Evolutionary conservation across 257 asterid genomes (phyloP).

Genomic region (Solanum boliviense): DNA sequence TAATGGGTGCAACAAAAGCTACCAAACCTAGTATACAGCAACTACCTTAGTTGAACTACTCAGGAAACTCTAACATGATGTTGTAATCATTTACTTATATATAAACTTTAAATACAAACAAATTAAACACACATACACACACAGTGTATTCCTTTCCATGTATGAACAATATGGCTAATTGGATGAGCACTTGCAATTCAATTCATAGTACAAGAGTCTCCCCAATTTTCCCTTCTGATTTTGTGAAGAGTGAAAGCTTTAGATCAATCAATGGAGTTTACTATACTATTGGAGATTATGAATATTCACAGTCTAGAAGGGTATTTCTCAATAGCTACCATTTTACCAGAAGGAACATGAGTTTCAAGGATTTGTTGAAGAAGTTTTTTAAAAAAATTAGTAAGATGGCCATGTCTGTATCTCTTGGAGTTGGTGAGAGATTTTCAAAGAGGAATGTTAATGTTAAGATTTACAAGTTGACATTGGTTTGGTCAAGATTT

Average conservation of each 20-base stretch:
- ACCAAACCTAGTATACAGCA: slow-evolving; percentile 10
- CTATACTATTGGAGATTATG: slow-evolving; percentile 12
- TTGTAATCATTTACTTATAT: background rate
- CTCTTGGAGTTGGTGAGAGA: background rate
- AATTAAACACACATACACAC: background rate
- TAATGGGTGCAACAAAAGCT: slow-evolving; percentile 22
- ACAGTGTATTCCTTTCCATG: background rate
- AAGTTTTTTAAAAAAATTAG: background rate
- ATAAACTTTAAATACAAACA: background rate
- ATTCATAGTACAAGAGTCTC: background rate
- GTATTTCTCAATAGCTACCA: slow-evolving; percentile 35
- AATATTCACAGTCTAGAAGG: slow-evolving; percentile 29
- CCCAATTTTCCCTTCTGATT: slow-evolving; percentile 1
- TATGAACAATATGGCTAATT: background rate
- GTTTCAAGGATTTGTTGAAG: slow-evolving; percentile 16
- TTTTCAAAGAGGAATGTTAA: slow-evolving; percentile 1
- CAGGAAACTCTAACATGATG: background rate
- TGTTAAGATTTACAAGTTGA: slow-evolving; percentile 24
- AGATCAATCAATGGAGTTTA: background rate
- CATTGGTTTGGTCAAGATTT: slow-evolving; percentile 9
- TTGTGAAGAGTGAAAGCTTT: slow-evolving; percentile 8
- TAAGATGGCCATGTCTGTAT: background rate
- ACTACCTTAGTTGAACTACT: slow-evolving; percentile 19
- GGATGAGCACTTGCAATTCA: background rate
- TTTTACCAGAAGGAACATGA: slow-evolving; percentile 12